phyloP scores from a whole-genome alignment of 1,139 yeast species.

The Yamadazyma sp. region DNA sequence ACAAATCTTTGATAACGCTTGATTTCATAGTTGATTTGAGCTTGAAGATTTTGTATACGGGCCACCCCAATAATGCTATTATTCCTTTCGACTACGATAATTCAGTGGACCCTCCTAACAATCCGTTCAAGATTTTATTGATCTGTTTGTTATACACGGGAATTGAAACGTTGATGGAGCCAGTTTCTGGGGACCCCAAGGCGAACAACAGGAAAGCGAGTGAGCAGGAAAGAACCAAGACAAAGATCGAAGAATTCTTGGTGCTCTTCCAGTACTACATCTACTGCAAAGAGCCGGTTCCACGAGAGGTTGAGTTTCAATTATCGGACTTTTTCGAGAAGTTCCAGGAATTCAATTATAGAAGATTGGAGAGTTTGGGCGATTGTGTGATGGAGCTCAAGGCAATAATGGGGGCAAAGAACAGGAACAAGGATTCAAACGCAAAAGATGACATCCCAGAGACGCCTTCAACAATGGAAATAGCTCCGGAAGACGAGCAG shows the following conservation, averaged over 20 bases:
- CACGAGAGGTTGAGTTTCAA: conserved; percentile 46
- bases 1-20: conserved; percentile 47
- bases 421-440: not conserved
- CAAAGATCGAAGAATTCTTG: conserved; percentile 45
- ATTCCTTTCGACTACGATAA: conserved; percentile 41
- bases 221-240: conserved; percentile 14
- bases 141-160: conserved; percentile 30
- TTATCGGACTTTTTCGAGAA: conserved; percentile 15
- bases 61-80: conserved; percentile 67
- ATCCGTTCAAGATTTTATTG: conserved; percentile 71
- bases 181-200: not conserved
- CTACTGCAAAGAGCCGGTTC: conserved; percentile 68
- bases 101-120: conserved; percentile 59
- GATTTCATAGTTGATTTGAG: conserved; percentile 52
- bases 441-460: not conserved
- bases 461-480: not conserved
- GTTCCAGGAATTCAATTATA: conserved; percentile 19
- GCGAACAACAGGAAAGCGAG: not conserved
- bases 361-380: conserved; percentile 35
- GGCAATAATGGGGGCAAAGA: conserved; percentile 17
- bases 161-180: not conserved
- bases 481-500: too few relatives aligned
- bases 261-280: conserved; percentile 73
- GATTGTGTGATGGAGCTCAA: conserved; percentile 44
- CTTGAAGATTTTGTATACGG: conserved; percentile 63